Base-by-base conservation (phyloP, 2,329 filamentous ascomycete genomes). In the Incumbomyces delicatus region DNA sequence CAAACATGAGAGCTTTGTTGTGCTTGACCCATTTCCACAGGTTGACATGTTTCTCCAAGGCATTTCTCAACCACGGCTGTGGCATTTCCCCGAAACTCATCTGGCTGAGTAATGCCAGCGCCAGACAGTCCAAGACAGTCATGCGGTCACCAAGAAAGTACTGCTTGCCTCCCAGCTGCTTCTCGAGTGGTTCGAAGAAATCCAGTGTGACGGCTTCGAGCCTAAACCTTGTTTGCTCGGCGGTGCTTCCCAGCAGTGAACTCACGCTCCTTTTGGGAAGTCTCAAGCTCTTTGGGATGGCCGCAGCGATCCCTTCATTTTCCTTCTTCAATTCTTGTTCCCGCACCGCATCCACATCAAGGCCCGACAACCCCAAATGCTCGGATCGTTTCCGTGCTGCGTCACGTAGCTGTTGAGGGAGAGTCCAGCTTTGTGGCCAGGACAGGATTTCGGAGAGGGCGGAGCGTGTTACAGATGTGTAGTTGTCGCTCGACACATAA, bases 401-500 rank as follows among this genome's bases (percentile, higher is more conserved):
- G 10, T 80, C 72, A 41, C 88, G 84, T 45, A 87, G 72, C 47
- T 78, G 72, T 1, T 85, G 81, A 2, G 89, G 89, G 4, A 94
- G 73, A 35, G 85, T 84, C 78, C 92, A 98, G 57, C 89, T 89
- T 52, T 88, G 75, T 14, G 92, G 88, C 73, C 92, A 94, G 34
- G 84, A 78, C 33, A 96, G 77, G 47, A 95, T 76, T 5, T 72
- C 69, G 54, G 82, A 87, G 67, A 88, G 95, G 32, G 87, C 83
- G 2, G 87, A 85, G 13, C 87, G 80, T 3, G 88, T 95, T 41
- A 76, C 70, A 36, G 75, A 71, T 46, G 80, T 74, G 76, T 92
- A 98, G 69, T 96, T 95, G 53, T 87, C 80, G 48, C 83, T 86
- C 29, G 88, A 92, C 53, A 92, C 84, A 64, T 94, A 96, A 57